Evolutionary conservation across 2,329 filamentous ascomycete species (phyloP), one percentile per base, ranked within the genome.

Genomic region (Boeremia lycopersici): DNA sequence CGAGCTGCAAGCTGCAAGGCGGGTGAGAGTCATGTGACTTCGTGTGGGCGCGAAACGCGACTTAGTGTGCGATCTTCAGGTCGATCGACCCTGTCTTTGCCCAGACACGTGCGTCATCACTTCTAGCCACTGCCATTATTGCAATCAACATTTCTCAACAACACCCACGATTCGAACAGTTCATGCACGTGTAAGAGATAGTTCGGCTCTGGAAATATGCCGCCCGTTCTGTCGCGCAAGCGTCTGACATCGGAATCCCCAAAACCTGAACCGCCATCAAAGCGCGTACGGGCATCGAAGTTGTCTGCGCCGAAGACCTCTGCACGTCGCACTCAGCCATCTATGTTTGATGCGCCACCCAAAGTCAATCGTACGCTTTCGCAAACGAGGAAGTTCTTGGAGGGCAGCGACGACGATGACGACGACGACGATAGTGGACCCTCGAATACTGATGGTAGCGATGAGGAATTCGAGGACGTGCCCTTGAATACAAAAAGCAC

Each of bases 171-270:
- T 13, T 28, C 33, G 23, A 26, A 6, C 5, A 3, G 6, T 17
- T 15, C 1, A n/a, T 38, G 17, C 12, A 28, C 25, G 12, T 6
- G 10, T 9, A 26, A 15, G 8, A 17, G 2, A 29, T 33, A 19
- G 17, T 5, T 2, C 4, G 23, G 3, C 2, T 26, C 12, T 26
- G 56, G 53, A 50, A 56, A 15, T 15, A 91, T 91, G 88, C 87
- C 89, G 67, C 88, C 89, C 23, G 77, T 84, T 61, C 80, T 90
- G 13, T 81, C 86, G 43, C 85, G 86, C 63, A 92, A 91, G 76
- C 83, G 87, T 57, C 65, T 85, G 62, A 83, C 81, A 33, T 63
- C 63, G n/a, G 59, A 64, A 56, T 83, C 84, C 1, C 76, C 81
- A 0, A 73, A 77, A 2, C 72, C 76, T 26, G 67, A 71, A 29